Base-by-base conservation (phyloP, 2,329 filamentous ascomycete species). In the Fusarium chlamydosporum region DNA sequence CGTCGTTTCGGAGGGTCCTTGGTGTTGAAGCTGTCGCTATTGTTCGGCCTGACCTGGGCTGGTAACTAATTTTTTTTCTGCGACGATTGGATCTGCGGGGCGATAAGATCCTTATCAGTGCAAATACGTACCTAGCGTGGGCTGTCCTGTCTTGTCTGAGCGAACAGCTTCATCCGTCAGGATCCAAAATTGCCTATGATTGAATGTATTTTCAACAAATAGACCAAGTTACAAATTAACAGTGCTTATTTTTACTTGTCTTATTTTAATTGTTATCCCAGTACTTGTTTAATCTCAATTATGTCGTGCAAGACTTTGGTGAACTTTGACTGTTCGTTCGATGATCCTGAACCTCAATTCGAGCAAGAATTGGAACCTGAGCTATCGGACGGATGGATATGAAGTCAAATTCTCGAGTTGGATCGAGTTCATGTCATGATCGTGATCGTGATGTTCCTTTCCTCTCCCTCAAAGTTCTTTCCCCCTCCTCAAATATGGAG, bases 81-180 rank as follows among this genome's bases (percentile, higher is more conserved):
- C 40, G 46, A 26, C 29, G 20, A 51, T 51, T 45, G 40, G 45
- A 56, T 59, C 47, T 74, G 72, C 71, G 72, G 72, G 72, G 72
- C 72, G 72, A 74, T 74, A 74, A 74, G 69, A 48, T 34, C 35
- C 54, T 74, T 74, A 74, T 74, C 72, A 35, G 20, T 5, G 4
- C 40, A 9, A 35, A 56, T 72, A 74, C 72, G 72, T 74, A 71
- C 56, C 56, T n/a, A n/a, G 8, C 18, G n/a, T 29, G 37, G 20
- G 34, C 27, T 9, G 29, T 23, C 29, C 29, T 29, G 29, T 29
- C 29, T 15, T 13, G 12, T 12, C 40, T 20, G 18, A 35, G 7
- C 38, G 18, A 35, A 9, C 38, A 42, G 26, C 26, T 31, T 13
- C 20, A 27, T 31, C 41, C 18, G 16, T 8, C n/a, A 15, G 16